phyloP scores from a whole-genome alignment of 2,329 filamentous ascomycete species.

The Didymella glomerata region DNA sequence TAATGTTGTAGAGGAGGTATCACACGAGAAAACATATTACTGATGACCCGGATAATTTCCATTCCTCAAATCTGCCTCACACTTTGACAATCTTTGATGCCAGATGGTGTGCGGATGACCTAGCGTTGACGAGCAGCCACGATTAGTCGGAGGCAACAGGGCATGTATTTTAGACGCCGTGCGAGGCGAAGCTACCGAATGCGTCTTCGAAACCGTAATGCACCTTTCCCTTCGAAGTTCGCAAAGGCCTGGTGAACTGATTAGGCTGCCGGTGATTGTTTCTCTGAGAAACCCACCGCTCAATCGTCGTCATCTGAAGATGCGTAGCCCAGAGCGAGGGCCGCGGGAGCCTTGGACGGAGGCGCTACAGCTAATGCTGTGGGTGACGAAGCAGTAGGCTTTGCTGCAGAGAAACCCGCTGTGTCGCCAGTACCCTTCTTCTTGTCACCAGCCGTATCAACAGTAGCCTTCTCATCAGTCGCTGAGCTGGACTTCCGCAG shows the following conservation, averaged over 20 bases:
- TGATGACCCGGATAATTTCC: neutral
- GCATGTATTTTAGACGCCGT: neutral
- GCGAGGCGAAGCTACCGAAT: neutral
- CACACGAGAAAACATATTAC: slow-evolving; percentile 5
- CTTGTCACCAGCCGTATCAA: slow-evolving; percentile 4
- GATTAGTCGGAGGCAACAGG: neutral
- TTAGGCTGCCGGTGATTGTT: neutral
- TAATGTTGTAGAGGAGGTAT: slow-evolving; percentile 6
- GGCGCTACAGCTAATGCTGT: slow-evolving; percentile 23
- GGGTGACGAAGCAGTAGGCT: slow-evolving; percentile 11
- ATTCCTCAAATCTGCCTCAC: neutral
- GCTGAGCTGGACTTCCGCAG: slow-evolving; percentile 50
- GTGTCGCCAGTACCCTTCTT: neutral
- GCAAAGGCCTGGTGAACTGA: neutral
- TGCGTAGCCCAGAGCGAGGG: slow-evolving; percentile 49
- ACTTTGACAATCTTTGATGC: neutral
- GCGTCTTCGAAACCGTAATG: neutral
- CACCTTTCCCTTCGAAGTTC: neutral
- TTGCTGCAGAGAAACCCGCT: neutral
- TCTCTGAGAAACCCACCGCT: neutral
- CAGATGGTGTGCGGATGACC: neutral
- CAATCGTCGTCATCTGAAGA: slow-evolving; percentile 56
- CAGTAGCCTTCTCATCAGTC: slow-evolving; percentile 23
- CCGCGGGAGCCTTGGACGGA: slow-evolving; percentile 25
- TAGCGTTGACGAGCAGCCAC: neutral